phyloP scores from a whole-genome alignment of 257 asterid genomes.

The Phtheirospermum japonicum region DNA sequence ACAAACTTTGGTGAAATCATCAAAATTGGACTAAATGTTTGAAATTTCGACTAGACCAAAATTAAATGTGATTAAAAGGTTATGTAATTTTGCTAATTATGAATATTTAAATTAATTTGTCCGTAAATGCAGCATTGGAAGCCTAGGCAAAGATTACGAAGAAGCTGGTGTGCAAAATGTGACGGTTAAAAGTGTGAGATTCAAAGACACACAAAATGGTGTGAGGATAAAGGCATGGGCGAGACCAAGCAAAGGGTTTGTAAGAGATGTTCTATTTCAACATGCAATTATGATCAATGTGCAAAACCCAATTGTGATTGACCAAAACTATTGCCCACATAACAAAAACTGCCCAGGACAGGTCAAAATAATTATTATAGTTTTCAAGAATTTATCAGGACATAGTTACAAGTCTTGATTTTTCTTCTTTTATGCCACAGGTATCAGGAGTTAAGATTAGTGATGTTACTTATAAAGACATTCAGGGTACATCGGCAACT shows the following conservation, averaged over 20 bases:
- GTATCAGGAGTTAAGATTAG: conserved; percentile 50
- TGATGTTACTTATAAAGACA: conserved; percentile 42
- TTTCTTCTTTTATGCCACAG: conserved; percentile 22
- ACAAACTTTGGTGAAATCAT: no score
- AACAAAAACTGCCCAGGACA: conserved; percentile 50
- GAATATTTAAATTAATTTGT: no score
- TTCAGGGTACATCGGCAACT: conserved; percentile 60
- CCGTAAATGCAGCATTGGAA: conserved; percentile 47
- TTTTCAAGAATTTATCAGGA: no score
- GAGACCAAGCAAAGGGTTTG: conserved; percentile 64
- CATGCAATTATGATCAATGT: conserved; percentile 51
- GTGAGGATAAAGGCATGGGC: conserved; percentile 70
- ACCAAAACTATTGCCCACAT: conserved; percentile 64
- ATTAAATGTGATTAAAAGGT: no score
- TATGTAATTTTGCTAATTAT: no score
- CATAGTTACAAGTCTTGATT: not conserved
- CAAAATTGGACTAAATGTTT: no score
- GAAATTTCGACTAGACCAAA: no score
- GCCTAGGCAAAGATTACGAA: conserved; percentile 46
- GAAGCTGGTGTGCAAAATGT: conserved; percentile 64
- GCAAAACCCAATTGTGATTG: conserved; percentile 60
- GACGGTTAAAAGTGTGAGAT: conserved; percentile 42
- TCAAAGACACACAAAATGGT: conserved; percentile 52
- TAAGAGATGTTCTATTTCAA: conserved; percentile 40
- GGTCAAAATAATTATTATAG: no score